phyloP scores from a whole-genome alignment of 2,329 filamentous ascomycete species.

The Sclerotinia borealis region DNA sequence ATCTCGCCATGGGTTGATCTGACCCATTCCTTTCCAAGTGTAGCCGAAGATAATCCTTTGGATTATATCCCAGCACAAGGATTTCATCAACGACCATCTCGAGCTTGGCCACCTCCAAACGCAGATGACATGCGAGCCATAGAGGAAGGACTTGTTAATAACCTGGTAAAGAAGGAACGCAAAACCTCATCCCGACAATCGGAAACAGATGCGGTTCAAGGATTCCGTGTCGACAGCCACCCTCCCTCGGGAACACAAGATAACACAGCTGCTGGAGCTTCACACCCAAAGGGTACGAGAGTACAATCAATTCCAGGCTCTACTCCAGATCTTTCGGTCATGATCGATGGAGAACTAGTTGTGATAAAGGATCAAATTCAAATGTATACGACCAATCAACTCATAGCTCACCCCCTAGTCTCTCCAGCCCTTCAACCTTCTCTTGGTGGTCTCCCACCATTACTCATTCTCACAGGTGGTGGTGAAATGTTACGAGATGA shows the following conservation, averaged over 20 bases:
- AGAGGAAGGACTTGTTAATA: slow-evolving; percentile 42
- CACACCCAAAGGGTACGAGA: slow-evolving; percentile 23
- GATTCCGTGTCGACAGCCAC: slow-evolving; percentile 31
- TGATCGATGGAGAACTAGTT: slow-evolving; percentile 63
- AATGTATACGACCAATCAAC: slow-evolving; percentile 74
- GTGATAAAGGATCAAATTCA: slow-evolving; percentile 89
- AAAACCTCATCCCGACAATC: slow-evolving; percentile 25
- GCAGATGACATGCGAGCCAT: slow-evolving; percentile 59
- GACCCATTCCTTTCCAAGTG: slow-evolving; percentile 90
- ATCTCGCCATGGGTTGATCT: slow-evolving; percentile 96
- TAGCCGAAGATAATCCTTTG: slow-evolving; percentile 62
- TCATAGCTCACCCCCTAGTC: slow-evolving; percentile 81
- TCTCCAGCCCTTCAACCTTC: slow-evolving; percentile 85
- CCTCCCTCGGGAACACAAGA: slow-evolving; percentile 26
- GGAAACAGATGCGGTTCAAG: slow-evolving; percentile 35
- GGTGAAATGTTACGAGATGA: slow-evolving; percentile 88
- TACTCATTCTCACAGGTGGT: slow-evolving; percentile 81
- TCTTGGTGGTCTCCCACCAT: slow-evolving; percentile 79
- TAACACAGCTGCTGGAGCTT: slow-evolving; percentile 32
- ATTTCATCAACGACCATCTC: slow-evolving; percentile 84
- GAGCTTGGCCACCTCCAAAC: slow-evolving; percentile 88
- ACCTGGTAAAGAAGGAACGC: slow-evolving; percentile 41
- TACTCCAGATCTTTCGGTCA: slow-evolving; percentile 51
- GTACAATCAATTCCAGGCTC: slow-evolving; percentile 29
- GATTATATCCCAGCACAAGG: slow-evolving; percentile 88